These are phyloP conservation scores for Cyanidium caldarium DNA, from an alignment of 23 red algal genomes.

Conservation along the genomic window DNA sequence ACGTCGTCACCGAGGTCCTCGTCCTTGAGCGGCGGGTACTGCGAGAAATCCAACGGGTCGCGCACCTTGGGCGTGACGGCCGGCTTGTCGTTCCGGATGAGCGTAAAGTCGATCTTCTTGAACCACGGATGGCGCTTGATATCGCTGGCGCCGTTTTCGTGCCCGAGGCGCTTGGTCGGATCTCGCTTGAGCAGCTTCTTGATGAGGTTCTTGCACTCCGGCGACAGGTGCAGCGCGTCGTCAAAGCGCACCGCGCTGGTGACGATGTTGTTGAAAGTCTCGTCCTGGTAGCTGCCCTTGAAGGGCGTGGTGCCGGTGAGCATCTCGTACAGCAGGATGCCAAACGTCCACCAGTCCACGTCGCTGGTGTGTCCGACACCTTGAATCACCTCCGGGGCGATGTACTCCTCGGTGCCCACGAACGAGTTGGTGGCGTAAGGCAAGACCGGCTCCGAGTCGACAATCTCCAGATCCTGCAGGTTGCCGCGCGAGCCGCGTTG, in stretches of 20 bases:
- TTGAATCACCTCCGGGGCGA: constrained; percentile 85
- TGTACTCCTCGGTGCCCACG: constrained; percentile 65
- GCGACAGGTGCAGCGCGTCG: constrained; percentile 41
- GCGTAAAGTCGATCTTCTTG: constrained; percentile 66
- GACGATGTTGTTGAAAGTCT: constrained; percentile 94
- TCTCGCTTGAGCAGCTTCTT: constrained; percentile 71
- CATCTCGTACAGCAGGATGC: constrained; percentile 97
- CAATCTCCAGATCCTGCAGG: constrained; percentile 3
- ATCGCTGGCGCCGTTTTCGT: constrained; percentile 65
- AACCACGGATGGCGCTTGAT: constrained; percentile 88
- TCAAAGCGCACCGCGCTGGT: constrained; percentile 41
- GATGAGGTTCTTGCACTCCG: constrained; percentile 75
- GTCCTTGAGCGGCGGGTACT: constrained; percentile 29
- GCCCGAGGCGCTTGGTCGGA: constrained; percentile 51
- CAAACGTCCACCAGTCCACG: constrained; percentile 97
- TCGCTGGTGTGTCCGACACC: constrained; percentile 69
- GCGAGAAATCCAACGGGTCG: constrained; percentile 47
- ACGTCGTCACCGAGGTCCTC: constrained; percentile 16
- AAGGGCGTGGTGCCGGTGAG: constrained; percentile 82
- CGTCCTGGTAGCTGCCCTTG: constrained; percentile 45
- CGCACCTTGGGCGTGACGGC: constrained; percentile 52
- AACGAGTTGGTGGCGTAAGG: constrained; percentile 27
- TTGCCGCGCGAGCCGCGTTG: constrained; percentile 7
- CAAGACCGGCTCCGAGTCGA: constrained; percentile 15
- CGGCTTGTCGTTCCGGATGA: constrained; percentile 57